Evolutionary conservation across 2,329 filamentous ascomycete species (phyloP).

Genomic region (Colletotrichum plurivorum): DNA sequence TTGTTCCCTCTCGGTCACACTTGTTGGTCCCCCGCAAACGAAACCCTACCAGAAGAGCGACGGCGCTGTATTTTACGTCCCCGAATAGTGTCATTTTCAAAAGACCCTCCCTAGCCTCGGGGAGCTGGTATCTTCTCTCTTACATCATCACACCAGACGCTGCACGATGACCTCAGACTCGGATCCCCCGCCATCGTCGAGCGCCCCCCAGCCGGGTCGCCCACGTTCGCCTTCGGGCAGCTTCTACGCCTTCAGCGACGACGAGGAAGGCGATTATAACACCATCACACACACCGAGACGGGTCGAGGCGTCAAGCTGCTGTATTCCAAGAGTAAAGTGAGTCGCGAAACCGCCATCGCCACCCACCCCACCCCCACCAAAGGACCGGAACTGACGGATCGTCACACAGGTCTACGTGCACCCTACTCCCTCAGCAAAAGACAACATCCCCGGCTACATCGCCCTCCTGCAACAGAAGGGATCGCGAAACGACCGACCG

Average conservation of each 20-base stretch:
- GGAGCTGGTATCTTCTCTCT: conserved; percentile 19
- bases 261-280: conserved; percentile 95
- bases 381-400: conserved; percentile 19
- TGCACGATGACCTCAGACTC: conserved; percentile 41
- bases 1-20: conserved; percentile 5
- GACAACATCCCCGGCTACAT: conserved; percentile 97
- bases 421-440: conserved; percentile 91
- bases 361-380: conserved; percentile 14
- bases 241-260: conserved; percentile 96
- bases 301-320: conserved; percentile 88
- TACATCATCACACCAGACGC: conserved; percentile 26
- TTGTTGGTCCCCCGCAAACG: not conserved
- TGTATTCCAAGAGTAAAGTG: conserved; percentile 98
- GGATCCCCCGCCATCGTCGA: conserved; percentile 37
- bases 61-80: conserved; percentile 4
- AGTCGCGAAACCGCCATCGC: conserved; percentile 40
- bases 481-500: conserved; percentile 57
- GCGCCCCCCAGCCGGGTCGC: conserved; percentile 48
- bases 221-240: conserved; percentile 83
- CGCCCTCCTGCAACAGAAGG: conserved; percentile 91
- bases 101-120: conserved; percentile 20
- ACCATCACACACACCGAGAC: conserved; percentile 87
- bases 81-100: conserved; percentile 20
- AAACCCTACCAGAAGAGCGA: conserved; percentile 15
- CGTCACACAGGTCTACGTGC: conserved; percentile 84